Evolutionary conservation across 2,329 filamentous ascomycete species (phyloP).

Genomic region (Ceratocystis albifundus): DNA sequence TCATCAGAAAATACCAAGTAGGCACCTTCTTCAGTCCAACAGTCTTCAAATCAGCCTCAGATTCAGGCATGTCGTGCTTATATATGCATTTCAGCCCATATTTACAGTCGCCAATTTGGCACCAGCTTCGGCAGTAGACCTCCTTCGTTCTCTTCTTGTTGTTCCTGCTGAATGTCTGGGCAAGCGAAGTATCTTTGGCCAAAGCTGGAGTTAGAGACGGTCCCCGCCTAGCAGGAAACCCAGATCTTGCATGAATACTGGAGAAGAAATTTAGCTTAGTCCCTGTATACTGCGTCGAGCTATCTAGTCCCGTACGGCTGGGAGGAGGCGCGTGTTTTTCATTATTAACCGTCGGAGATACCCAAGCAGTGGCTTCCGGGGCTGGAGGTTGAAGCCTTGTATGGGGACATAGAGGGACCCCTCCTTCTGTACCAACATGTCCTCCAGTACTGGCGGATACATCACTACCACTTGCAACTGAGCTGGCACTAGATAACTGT

Average conservation of each 20-base stretch:
- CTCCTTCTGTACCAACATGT: background rate
- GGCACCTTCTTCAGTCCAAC: conserved; percentile 36
- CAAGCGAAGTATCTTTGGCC: conserved; percentile 23
- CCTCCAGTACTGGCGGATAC: background rate
- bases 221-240: background rate
- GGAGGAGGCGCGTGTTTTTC: background rate
- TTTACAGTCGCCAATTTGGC: conserved; percentile 37
- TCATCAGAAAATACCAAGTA: conserved; percentile 32
- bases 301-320: background rate
- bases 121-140: conserved; percentile 38
- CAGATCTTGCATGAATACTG: background rate
- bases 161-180: no score
- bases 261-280: background rate
- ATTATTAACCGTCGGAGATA: background rate
- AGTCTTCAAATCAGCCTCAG: conserved; percentile 31
- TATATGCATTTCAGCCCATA: conserved; percentile 36
- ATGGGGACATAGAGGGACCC: background rate
- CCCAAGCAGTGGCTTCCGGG: background rate
- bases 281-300: background rate
- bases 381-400: background rate
- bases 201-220: background rate
- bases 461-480: background rate
- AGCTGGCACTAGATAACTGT: background rate
- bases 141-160: conserved; percentile 14
- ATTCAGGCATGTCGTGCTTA: conserved; percentile 39